Base-by-base conservation (phyloP, 345 rosid genomes). In the Pistacia integerrima region DNA sequence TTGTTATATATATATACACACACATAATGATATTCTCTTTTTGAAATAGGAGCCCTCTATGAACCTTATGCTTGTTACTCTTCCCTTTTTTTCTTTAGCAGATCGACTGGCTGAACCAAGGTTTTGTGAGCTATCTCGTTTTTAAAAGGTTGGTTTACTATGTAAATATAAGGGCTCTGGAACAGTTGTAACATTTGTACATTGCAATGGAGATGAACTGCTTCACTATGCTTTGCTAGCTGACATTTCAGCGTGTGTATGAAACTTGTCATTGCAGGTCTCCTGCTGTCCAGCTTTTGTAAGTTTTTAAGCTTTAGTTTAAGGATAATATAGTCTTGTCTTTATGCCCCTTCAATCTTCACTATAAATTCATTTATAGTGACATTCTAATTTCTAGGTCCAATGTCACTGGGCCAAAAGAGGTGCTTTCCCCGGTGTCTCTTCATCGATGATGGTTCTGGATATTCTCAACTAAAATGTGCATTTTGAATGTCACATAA, bases 161-260 rank as follows among this genome's bases (percentile, higher is more conserved):
- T 67, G 70, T 67, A 67, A 67, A 67, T 67, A 67, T 46, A 20
- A 55, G 22, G 46, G 70, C 70, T 46, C 70, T 5, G 70, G 56
- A 46, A 28, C 33, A 12, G 11, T 38, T 41, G 69, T 66, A 22
- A 48, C 70, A 67, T 11, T 66, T 66, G 35, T 33, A 41, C 10
- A 22, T 67, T 22, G 55, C 54, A 44, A 44, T 38, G 41, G 41
- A 38, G 41, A 17, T 66, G 10, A 11, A 5, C 52, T 38, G 52
- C 9, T 66, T 18, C 48, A 16, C 51, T 17, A 6, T n/a, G 55
- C 55, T 66, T 66, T 66, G 20, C 54, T 66, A 66, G 33, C 33
- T 30, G 33, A 30, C 33, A 30, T 30, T 30, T 30, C 33, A 30
- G 33, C 44, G 35, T 44, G 38, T 66, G 46, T 41, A 41, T 22